Base-by-base conservation (phyloP, 2,329 filamentous ascomycete species). In the Xylaria sp. region DNA sequence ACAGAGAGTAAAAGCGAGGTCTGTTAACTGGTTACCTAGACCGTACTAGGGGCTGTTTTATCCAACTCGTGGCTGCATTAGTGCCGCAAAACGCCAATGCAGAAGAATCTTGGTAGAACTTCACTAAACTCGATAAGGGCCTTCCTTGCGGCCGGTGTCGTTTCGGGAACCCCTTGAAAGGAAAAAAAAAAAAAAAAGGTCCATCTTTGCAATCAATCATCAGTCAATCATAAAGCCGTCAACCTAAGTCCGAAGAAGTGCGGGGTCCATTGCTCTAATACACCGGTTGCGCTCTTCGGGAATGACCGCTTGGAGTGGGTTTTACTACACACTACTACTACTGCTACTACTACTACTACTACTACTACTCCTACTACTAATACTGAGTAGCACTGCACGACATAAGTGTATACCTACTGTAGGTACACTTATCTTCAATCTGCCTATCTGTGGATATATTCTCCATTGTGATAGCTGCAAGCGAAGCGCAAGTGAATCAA, bases 291-390 rank as follows among this genome's bases (percentile, higher is more conserved):
- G 48, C 56, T 48, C 37, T 37, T 68, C 66, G 62, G 61, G 61
- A 65, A 60, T 41, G 65, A 56, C 66, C 61, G 66, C 57, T 44
- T 65, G 48, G 39, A 46, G 46, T 59, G 34, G 50, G 41, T 25
- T 41, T 60, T 46, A 46, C 18, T 18, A n/a, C 41, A 15, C 7
- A 15, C 10, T 44, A 37, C 10, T 44, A 44, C 41, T 44, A 28
- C 28, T 28, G 4, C 28, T 28, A 28, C 28, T 28, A 28, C 28
- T 28, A 6, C 2, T 28, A 28, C 28, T 28, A 15, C 10, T 44
- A 37, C 10, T 44, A 44, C 41, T 44, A 28, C 28, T 28, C 2
- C 28, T 28, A 28, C 28, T 28, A 28, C 28, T 28, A 6, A 28
- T 28, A 28, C 28, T 28, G 28, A 28, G 28, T 28, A 44, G 18